Conservation (phyloP, 768 basidiomycete genomes). For the Mycena epipterygia region DNA sequence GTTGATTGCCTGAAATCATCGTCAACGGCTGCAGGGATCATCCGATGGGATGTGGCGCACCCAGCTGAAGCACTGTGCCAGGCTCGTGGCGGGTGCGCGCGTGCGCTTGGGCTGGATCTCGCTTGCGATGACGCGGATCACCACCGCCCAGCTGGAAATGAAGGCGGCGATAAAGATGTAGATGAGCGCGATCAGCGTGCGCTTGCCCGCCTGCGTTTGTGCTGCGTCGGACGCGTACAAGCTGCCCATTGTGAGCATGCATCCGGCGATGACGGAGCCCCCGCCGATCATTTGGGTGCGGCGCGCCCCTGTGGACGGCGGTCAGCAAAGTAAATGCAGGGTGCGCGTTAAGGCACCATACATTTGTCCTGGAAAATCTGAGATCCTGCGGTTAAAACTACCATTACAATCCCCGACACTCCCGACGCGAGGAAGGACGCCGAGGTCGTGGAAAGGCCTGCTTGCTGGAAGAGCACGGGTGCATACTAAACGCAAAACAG, state of each 20-base stretch:
- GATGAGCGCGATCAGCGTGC: conserved; percentile 60
- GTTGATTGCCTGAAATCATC: conserved; percentile 50
- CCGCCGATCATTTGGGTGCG: conserved; percentile 58
- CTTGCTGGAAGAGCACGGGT: conserved; percentile 63
- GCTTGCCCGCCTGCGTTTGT: conserved; percentile 47
- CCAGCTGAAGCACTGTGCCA: conserved; percentile 58
- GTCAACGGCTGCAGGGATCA: conserved; percentile 14
- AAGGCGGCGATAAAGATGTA: conserved; percentile 62
- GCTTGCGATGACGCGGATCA: conserved; percentile 54
- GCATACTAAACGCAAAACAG: conserved; percentile 50
- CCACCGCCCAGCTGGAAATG: conserved; percentile 59
- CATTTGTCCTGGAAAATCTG: conserved; percentile 58
- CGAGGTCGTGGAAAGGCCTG: conserved; percentile 61
- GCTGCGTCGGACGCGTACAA: conserved; percentile 57
- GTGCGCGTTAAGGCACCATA: conserved; percentile 20
- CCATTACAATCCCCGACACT: conserved; percentile 60
- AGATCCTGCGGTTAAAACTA: conserved; percentile 53
- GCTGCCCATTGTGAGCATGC: conserved; percentile 57
- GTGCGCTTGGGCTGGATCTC: conserved; percentile 65
- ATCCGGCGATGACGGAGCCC: conserved; percentile 52
- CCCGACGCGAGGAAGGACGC: conserved; percentile 66
- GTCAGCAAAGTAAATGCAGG: neutral
- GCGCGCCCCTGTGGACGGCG: conserved; percentile 39
- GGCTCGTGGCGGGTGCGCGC: conserved; percentile 56
- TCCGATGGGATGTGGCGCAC: conserved; percentile 40